Conservation (phyloP, 176 grass and related monocot species). For the Melocanna baccifera region DNA sequence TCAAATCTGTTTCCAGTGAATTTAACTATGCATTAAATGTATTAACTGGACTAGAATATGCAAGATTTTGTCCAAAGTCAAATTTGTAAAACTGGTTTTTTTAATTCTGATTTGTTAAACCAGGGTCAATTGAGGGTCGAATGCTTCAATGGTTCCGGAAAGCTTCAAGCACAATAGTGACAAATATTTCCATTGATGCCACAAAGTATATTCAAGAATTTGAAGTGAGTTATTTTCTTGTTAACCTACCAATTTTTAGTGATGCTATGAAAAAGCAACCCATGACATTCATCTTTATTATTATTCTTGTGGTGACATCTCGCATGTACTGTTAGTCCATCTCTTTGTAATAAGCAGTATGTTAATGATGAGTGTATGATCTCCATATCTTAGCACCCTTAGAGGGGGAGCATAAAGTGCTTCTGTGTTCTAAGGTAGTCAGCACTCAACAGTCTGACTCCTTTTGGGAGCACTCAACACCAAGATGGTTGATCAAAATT, state of each 20-base stretch:
- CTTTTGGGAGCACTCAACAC: constrained; percentile 16
- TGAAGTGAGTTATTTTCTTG: constrained; percentile 54
- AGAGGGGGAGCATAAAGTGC: neutral
- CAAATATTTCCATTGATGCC: constrained; percentile 65
- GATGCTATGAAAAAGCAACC: constrained; percentile 8
- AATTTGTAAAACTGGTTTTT: constrained; percentile 19
- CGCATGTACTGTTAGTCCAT: neutral
- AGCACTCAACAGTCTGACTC: neutral
- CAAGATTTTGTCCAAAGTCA: neutral
- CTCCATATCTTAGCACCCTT: neutral
- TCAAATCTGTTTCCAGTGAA: neutral
- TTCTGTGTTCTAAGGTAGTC: neutral
- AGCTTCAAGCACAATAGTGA: constrained; percentile 60
- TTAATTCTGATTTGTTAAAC: constrained; percentile 28
- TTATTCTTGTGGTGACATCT: neutral
- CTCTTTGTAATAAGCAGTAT: constrained; percentile 3
- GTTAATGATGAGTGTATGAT: neutral
- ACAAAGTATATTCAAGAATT: constrained; percentile 61
- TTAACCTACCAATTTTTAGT: constrained; percentile 2
- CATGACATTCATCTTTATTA: neutral
- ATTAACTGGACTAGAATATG: constrained; percentile 3
- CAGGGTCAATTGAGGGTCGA: constrained; percentile 59
- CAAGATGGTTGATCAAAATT: neutral
- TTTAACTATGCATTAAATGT: neutral
- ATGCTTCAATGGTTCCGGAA: constrained; percentile 77